Evolutionary conservation across 2,329 filamentous ascomycete species (phyloP).

Genomic region (Colletotrichum sp.): DNA sequence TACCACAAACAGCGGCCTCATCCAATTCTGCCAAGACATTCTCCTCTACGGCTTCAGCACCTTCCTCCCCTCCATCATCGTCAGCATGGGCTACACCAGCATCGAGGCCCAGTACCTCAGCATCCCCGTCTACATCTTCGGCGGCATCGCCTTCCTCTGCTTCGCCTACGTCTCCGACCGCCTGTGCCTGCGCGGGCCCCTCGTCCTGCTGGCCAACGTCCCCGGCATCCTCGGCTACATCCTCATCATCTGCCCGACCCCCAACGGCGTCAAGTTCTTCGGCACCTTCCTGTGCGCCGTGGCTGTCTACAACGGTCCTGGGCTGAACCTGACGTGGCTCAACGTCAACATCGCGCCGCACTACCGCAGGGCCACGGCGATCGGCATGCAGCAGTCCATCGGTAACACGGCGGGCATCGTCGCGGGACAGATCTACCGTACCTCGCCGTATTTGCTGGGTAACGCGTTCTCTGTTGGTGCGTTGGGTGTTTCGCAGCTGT

Average conservation of each 20-base stretch:
- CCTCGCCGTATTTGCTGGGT: conserved; percentile 35
- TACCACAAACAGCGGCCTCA: conserved; percentile 31
- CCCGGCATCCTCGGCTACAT: conserved; percentile 55
- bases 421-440: conserved; percentile 40
- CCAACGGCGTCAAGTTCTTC: conserved; percentile 54
- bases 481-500: conserved; percentile 33
- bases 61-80: conserved; percentile 61
- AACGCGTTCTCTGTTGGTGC: conserved; percentile 28
- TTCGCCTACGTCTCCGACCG: conserved; percentile 53
- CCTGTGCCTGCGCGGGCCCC: conserved; percentile 33
- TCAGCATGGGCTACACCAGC: conserved; percentile 54
- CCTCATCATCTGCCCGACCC: conserved; percentile 50
- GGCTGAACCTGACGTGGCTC: conserved; percentile 52
- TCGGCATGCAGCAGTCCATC: conserved; percentile 37
- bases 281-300: conserved; percentile 53
- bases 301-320: conserved; percentile 52
- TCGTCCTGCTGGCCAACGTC: conserved; percentile 63
- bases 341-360: conserved; percentile 50
- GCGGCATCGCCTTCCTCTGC: conserved; percentile 48
- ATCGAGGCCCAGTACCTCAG: conserved; percentile 59
- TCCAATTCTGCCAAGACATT: conserved; percentile 58
- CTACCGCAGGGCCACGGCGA: conserved; percentile 49
- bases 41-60: conserved; percentile 63
- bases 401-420: conserved; percentile 53
- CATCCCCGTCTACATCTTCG: conserved; percentile 61